Evolutionary conservation across 805 yeast genomes (phyloP).

Genomic region (Zygotorulaspora florentina): DNA sequence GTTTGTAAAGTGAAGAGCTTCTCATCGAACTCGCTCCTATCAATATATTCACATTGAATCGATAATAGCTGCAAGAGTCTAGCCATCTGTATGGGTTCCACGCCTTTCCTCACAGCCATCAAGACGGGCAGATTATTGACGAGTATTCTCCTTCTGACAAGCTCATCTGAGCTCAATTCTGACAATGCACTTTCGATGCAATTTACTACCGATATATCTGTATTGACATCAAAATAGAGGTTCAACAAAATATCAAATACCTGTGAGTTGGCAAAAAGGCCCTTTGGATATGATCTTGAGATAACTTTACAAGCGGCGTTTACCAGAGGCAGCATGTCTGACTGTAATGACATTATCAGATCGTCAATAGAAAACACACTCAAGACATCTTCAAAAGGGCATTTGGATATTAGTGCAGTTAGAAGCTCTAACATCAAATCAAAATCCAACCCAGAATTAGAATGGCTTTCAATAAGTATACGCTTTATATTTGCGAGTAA

Average conservation of each 20-base stretch:
- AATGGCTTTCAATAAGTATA: conserved; percentile 8
- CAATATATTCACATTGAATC: conserved; percentile 12
- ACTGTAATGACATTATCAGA: conserved; percentile 21
- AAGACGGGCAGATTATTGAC: conserved; percentile 20
- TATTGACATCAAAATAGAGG: conserved; percentile 21
- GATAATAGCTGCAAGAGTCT: conserved; percentile 25
- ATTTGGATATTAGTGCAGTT: conserved; percentile 16
- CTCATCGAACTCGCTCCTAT: conserved; percentile 17
- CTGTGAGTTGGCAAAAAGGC: conserved; percentile 20
- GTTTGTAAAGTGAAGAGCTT: conserved; percentile 18
- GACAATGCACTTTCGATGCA: conserved; percentile 23
- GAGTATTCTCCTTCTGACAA: conserved; percentile 23
- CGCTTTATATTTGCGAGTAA: conserved; percentile 20
- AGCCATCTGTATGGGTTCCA: conserved; percentile 15
- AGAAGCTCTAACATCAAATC: conserved; percentile 20
- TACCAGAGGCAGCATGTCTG: conserved; percentile 18
- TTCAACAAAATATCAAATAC: conserved; percentile 22
- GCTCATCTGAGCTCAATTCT: conserved; percentile 19
- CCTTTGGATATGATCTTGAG: conserved; percentile 27
- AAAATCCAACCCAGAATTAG: conserved; percentile 18
- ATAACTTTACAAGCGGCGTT: conserved; percentile 28
- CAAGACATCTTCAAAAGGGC: conserved; percentile 25
- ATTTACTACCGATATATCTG: conserved; percentile 22
- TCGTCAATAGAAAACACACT: conserved; percentile 22
- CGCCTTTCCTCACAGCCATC: conserved; percentile 13